These are phyloP conservation scores for Kodamaea jinghongensis DNA, from an alignment of 805 yeast genomes.

Conservation along the genomic window DNA sequence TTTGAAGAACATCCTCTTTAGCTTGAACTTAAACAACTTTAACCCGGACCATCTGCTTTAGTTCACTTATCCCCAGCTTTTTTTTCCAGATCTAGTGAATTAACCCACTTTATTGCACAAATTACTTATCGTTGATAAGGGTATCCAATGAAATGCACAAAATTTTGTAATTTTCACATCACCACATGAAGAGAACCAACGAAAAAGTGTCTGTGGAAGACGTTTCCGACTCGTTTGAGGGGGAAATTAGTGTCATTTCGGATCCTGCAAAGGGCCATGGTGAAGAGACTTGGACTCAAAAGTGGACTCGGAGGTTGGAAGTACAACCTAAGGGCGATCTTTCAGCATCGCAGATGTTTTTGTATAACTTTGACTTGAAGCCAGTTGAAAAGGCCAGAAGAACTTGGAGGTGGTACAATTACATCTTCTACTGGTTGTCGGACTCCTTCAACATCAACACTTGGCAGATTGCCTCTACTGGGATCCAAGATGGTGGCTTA, in stretches of 20 bases:
- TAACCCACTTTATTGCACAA: too few species aligned
- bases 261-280: constrained; percentile 5
- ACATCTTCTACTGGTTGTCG: constrained; percentile 79
- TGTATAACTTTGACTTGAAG: constrained; percentile 70
- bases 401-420: constrained; percentile 85
- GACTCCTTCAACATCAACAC: constrained; percentile 89
- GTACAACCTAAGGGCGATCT: constrained; percentile 41
- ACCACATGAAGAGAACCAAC: too few species aligned
- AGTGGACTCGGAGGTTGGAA: constrained; percentile 21
- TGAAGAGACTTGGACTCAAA: constrained; percentile 31
- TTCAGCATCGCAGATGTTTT: constrained; percentile 58
- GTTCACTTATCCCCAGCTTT: too few species aligned
- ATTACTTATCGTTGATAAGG: too few species aligned
- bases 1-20: too few species aligned
- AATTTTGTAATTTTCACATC: too few species aligned
- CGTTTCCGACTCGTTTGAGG: constrained; percentile 2
- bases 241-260: not conserved
- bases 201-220: constrained; percentile 1
- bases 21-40: too few species aligned
- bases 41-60: too few species aligned
- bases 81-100: too few species aligned
- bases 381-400: constrained; percentile 76
- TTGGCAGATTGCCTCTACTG: constrained; percentile 89
- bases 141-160: too few species aligned
- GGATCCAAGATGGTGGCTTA: constrained; percentile 66